A percentile compares a stretch with the other conserved stretches of the same genome.
phyloP scores from a whole-genome alignment of 2,329 filamentous ascomycete genomes.

The Diaporthe ampelina region DNA sequence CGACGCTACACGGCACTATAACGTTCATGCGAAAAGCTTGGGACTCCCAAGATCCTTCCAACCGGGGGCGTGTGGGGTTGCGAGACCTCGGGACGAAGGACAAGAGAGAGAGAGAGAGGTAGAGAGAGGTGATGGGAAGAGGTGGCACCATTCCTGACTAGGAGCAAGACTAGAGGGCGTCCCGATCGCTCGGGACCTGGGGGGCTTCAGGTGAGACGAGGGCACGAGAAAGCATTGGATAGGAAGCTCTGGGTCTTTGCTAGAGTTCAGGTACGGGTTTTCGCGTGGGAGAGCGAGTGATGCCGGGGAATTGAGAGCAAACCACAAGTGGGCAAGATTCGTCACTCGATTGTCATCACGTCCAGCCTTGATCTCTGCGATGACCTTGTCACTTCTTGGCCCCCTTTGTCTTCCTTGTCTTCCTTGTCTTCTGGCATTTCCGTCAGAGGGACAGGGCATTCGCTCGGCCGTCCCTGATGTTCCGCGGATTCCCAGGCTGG shows the following conservation, averaged over 20 bases:
- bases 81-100: not conserved
- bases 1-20: slow-evolving; percentile 21
- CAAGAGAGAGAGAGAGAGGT: too few species aligned
- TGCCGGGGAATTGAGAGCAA: slow-evolving; percentile 9
- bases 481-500: slow-evolving; percentile 18
- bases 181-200: slow-evolving; percentile 28
- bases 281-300: slow-evolving; percentile 9
- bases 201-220: slow-evolving; percentile 31
- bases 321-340: not conserved
- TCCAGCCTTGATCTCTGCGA: slow-evolving; percentile 12
- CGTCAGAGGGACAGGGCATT: too few species aligned
- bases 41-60: not conserved
- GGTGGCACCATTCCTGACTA: slow-evolving; percentile 27
- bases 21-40: slow-evolving; percentile 23
- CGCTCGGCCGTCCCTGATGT: slow-evolving; percentile 2
- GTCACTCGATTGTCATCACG: slow-evolving; percentile 25
- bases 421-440: too few species aligned
- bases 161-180: slow-evolving; percentile 21
- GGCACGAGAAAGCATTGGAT: slow-evolving; percentile 27
- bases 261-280: slow-evolving; percentile 21
- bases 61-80: slow-evolving; percentile 5
- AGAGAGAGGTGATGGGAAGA: not conserved
- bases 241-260: slow-evolving; percentile 19
- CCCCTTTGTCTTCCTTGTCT: slow-evolving; percentile 8
- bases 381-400: slow-evolving; percentile 25